Percentiles rank a stretch among this genome's conserved stretches.
These are phyloP conservation scores for Phytophthora colocasiae DNA, from an alignment of 352 stramenopile species.

Conservation along the genomic window DNA sequence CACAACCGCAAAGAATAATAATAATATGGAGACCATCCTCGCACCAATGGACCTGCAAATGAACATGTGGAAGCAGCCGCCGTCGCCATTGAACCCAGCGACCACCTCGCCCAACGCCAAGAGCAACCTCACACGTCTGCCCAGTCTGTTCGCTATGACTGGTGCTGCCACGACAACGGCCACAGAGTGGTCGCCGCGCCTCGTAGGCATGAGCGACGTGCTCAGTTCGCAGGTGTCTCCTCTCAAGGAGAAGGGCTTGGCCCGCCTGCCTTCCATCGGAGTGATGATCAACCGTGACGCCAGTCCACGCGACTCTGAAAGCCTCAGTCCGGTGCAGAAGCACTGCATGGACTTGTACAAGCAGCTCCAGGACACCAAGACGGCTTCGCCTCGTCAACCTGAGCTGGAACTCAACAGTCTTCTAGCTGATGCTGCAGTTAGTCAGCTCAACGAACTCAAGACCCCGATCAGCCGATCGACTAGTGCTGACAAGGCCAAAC, in stretches of 20 bases:
- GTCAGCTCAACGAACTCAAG: slow-evolving; percentile 53
- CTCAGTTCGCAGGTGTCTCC: slow-evolving; percentile 56
- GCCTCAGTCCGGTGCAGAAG: slow-evolving; percentile 65
- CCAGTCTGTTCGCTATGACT: slow-evolving; percentile 56
- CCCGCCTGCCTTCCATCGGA: slow-evolving; percentile 69
- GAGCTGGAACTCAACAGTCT: slow-evolving; percentile 56
- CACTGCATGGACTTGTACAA: slow-evolving; percentile 73
- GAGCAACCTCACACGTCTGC: slow-evolving; percentile 51
- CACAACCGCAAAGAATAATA: neutral
- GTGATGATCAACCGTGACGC: slow-evolving; percentile 71
- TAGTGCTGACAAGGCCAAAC: slow-evolving; percentile 37
- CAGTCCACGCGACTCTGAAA: slow-evolving; percentile 34
- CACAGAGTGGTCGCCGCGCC: slow-evolving; percentile 51
- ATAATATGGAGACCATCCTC: slow-evolving; percentile 70
- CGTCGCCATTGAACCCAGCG: slow-evolving; percentile 16
- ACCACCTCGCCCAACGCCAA: slow-evolving; percentile 26
- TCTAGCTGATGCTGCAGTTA: slow-evolving; percentile 52
- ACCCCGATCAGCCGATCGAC: slow-evolving; percentile 27
- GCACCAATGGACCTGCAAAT: slow-evolving; percentile 63
- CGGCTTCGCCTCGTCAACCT: slow-evolving; percentile 23
- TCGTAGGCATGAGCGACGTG: slow-evolving; percentile 75
- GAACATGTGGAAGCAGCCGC: slow-evolving; percentile 39
- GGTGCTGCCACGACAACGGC: neutral
- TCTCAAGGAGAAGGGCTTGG: slow-evolving; percentile 42
- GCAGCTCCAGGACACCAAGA: slow-evolving; percentile 52